Evolutionary conservation across 2,329 filamentous ascomycete species (phyloP), one percentile per base, ranked within the genome.

Genomic region (Tolypocladium cylindrosporum): DNA sequence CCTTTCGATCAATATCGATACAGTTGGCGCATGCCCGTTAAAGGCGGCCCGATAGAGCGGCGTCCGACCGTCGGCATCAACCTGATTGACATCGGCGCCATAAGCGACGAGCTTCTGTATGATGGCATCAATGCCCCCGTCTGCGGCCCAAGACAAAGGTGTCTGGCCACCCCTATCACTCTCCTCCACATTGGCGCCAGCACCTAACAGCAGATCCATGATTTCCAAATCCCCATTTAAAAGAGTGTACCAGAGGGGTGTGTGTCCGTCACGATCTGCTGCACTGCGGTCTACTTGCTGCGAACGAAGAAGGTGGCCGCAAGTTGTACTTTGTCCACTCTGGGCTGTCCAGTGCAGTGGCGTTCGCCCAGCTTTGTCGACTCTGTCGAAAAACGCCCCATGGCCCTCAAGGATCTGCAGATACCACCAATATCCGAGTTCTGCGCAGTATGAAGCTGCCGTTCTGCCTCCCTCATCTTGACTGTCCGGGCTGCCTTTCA

Each of bases 401-500:
- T 27, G 55, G 1, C 52, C 11, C 19, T 57, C 57, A 2, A 64
- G 48, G 11, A 10, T 24, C 37, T 36, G 37, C 9, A 62, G 13
- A 16, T 57, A 53, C 14, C 10, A 13, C 41, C 58, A 40, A 31
- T 55, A 24, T 3, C 62, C 62, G 21, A 57, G 40, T 34, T 63
- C 58, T 7, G 61, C 62, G 13, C 58, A 59, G 37, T 61, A 42
- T 1, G 61, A 63, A 36, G 58, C 43, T 48, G 59, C 61, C 2
- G 59, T 60, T 48, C 60, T 60, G 7, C 61, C 59, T 5, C 55
- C 50, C 40, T 62, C 37, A n/a, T 62, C 60, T 51, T 57, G 51
- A 36, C 57, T 59, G 36, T 58, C 45, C 1, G 43, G 27, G 16
- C 60, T 55, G 43, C 57, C 60, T 11, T 48, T 52, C 53, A 64